Conservation (phyloP, 2,329 filamentous ascomycete species). For the Monilinia polystroma region DNA sequence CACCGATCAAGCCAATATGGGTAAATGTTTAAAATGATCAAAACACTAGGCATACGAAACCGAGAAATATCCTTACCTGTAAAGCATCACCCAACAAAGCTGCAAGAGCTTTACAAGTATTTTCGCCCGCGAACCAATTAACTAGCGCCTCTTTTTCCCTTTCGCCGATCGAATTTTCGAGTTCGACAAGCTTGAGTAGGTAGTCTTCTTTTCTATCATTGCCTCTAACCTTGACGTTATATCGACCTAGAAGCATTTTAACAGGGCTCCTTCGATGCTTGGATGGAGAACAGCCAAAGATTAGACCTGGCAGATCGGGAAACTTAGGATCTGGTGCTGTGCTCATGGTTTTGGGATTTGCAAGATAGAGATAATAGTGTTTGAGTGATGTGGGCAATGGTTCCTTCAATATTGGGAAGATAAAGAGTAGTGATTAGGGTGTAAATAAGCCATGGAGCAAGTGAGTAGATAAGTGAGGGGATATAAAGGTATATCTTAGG, state of each 20-base stretch:
- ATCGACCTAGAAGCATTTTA: not conserved
- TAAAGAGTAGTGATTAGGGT: not conserved
- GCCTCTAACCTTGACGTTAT: not conserved
- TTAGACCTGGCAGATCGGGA: not conserved
- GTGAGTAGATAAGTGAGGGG: not conserved
- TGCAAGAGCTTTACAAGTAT: not conserved
- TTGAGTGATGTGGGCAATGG: not conserved
- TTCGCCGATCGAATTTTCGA: not conserved
- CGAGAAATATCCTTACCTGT: not conserved
- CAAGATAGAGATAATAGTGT: not conserved
- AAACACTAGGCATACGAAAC: no score
- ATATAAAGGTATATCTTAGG: not conserved
- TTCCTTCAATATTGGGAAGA: not conserved
- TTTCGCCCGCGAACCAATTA: conserved; percentile 6
- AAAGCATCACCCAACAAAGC: conserved; percentile 4
- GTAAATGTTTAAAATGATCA: no score
- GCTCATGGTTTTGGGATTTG: not conserved
- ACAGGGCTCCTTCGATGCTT: not conserved
- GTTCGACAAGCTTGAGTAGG: not conserved
- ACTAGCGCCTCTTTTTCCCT: conserved; percentile 12
- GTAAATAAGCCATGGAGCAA: not conserved
- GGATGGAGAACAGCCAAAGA: conserved; percentile 1
- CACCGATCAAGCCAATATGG: no score
- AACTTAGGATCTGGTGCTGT: not conserved
- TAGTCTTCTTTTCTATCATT: conserved; percentile 1